phyloP scores from a whole-genome alignment of 306 rosid species.

The Ammopiptanthus mongolicus region DNA sequence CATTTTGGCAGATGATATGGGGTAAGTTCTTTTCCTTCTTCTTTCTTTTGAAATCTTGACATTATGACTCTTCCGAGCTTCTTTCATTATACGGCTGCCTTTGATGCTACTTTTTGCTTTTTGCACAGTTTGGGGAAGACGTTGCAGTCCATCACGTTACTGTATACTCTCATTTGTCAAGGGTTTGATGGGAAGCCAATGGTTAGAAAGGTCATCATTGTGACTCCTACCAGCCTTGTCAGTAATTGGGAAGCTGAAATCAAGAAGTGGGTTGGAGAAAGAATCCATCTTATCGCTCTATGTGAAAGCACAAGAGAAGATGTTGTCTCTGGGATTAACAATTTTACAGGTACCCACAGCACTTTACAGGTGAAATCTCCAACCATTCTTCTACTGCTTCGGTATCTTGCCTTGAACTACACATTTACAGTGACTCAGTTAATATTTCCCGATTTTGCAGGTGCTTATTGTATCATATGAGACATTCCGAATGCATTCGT shows the following conservation, averaged over 20 bases:
- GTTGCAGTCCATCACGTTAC: slow-evolving; percentile 88
- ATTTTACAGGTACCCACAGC: slow-evolving; percentile 57
- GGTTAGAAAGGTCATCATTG: slow-evolving; percentile 83
- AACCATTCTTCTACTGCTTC: slow-evolving; percentile 2
- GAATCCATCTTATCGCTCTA: slow-evolving; percentile 69
- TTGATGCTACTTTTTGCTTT: background rate
- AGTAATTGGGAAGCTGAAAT: slow-evolving; percentile 99
- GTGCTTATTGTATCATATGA: slow-evolving; percentile 89
- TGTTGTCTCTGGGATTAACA: slow-evolving; percentile 76
- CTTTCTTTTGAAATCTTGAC: background rate
- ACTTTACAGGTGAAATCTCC: slow-evolving; percentile 49
- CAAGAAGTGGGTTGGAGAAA: slow-evolving; percentile 84
- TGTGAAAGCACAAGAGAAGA: slow-evolving; percentile 88
- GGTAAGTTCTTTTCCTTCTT: slow-evolving; percentile 37
- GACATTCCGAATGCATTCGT: slow-evolving; percentile 90
- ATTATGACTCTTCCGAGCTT: background rate
- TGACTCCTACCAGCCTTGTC: slow-evolving; percentile 97
- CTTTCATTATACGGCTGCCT: background rate
- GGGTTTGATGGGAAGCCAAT: slow-evolving; percentile 84
- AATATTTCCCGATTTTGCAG: slow-evolving; percentile 33
- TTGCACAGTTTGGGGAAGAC: slow-evolving; percentile 93
- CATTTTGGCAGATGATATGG: slow-evolving; percentile 99
- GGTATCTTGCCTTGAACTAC: slow-evolving; percentile 3
- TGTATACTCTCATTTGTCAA: slow-evolving; percentile 84
- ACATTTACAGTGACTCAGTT: background rate